Evolutionary conservation across 345 rosid genomes (phyloP), one percentile per base, ranked within the genome.

Genomic region (Tarenaya hassleriana): DNA sequence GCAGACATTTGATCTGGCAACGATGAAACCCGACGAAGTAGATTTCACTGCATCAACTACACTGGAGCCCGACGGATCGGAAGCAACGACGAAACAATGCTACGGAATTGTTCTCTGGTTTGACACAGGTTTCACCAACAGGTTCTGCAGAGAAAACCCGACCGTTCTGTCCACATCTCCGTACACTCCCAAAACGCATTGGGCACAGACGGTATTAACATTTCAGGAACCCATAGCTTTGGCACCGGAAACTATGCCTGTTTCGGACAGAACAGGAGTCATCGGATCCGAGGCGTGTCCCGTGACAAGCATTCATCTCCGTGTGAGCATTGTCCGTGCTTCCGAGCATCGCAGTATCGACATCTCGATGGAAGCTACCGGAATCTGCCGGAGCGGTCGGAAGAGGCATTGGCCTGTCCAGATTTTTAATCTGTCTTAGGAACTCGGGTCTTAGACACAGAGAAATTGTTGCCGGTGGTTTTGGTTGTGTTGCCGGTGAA

Each of bases 91-190:
- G 57, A 56, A 63, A 55, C 21, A 55, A 34, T 92, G 98, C 56
- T 75, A 79, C 49, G 98, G 98, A 33, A 64, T 81, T 34, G 94
- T 88, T 16, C 41, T 92, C 57, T 88, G 98, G 98, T 92, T 92
- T 1, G 97, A 92, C 10, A 80, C 94, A 24, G 94, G 88, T 62
- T 92, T 92, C 65, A 81, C 94, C 8, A 18, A 58, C 67, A 76
- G 97, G 58, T 88, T 85, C 77, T 92, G 98, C 86, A 85, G 73
- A 79, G 94, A 88, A 67, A 70, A 60, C 33, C 83, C 97, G 11
- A 71, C 79, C 10, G 62, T 81, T 31, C 64, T 92, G 65, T 83
- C 98, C 10, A 85, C 98, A 42, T 88, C 98, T 10, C 98, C 97
- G 0, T 71, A 66, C 60, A 78, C 85, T 45, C 80, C 83, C 34